Base-by-base conservation (phyloP, 129 eudicot species). In the Centaurea solstitialis region DNA sequence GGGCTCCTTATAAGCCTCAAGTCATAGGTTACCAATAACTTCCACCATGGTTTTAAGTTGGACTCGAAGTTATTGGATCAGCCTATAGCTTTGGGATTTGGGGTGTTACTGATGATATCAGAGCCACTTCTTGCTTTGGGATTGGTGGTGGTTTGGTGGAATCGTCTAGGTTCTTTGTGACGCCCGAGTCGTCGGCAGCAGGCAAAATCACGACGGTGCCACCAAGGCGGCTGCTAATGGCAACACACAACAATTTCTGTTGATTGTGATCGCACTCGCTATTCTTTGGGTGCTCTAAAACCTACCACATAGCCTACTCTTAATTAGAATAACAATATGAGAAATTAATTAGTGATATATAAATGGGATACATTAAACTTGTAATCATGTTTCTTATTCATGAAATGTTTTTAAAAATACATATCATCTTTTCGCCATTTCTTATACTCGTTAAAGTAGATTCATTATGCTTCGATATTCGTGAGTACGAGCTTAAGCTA, bases 251-350 rank as follows among this genome's bases (percentile, higher is more conserved):
- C 80, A 74, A 64, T 93, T 94, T n/a, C 57, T 92, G 82, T 83
- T 94, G 89, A 28, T 94, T 73, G 99, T 94, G 69, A 72, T 94
- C 41, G 83, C 91, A 9, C 99, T 97, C 11, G 99, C 99, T 24
- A 87, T 94, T 72, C 81, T 70, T 24, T 94, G 99, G 99, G 99
- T 94, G n/a, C n/a, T n/a, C n/a, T n/a, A n/a, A n/a, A n/a, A n/a
- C n/a, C n/a, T n/a, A n/a, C n/a, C n/a, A 83, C 85, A 72, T 97
- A 94, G 87, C 99, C 97, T 22, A 97, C 99, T 83, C 85, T 92
- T 87, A 94, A 94, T 87, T 97, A 94, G 89, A 90, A 90, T 73
- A 92, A 94, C 84, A 92, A 82, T 84, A 94, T 94, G 99, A 87
- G 88, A 84, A 82, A 88, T 43, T 87, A 71, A 88, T 35, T 72